Conservation (phyloP, 2,329 filamentous ascomycete genomes). For the Septoria petroselini region DNA sequence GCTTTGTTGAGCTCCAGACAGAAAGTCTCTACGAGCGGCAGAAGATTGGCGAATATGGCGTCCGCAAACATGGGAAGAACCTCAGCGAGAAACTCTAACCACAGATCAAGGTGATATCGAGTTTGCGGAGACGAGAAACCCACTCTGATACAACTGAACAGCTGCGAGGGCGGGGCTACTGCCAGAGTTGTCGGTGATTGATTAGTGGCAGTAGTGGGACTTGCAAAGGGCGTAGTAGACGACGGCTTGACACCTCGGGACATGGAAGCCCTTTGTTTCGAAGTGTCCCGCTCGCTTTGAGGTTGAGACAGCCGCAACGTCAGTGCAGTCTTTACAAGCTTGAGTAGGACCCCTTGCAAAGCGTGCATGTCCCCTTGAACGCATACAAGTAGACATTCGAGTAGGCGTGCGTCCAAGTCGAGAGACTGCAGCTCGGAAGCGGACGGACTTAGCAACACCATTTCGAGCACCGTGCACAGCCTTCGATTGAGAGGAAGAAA, state of each 20-base stretch:
- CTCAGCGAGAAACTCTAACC: slow-evolving; percentile 81
- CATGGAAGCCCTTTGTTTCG: neutral
- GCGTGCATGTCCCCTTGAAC: slow-evolving; percentile 23
- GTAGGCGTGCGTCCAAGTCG: slow-evolving; percentile 30
- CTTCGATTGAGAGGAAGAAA: slow-evolving; percentile 20
- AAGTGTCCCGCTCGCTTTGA: neutral
- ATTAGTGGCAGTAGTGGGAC: slow-evolving; percentile 8
- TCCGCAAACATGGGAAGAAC: slow-evolving; percentile 80
- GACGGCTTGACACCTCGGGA: slow-evolving; percentile 5
- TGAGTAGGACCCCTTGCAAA: slow-evolving; percentile 59
- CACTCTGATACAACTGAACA: slow-evolving; percentile 81
- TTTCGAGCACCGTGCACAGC: slow-evolving; percentile 25
- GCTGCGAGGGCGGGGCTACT: slow-evolving; percentile 57
- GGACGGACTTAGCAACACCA: slow-evolving; percentile 24
- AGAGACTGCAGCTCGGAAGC: slow-evolving; percentile 23
- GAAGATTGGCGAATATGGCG: slow-evolving; percentile 82
- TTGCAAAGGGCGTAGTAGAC: slow-evolving; percentile 3
- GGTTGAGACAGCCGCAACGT: slow-evolving; percentile 50
- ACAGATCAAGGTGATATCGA: slow-evolving; percentile 79
- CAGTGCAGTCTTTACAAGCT: slow-evolving; percentile 71
- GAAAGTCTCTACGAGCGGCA: slow-evolving; percentile 86
- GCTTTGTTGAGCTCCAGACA: slow-evolving; percentile 72
- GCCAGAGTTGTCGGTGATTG: neutral
- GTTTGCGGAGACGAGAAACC: slow-evolving; percentile 74
- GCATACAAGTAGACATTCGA: slow-evolving; percentile 26